A percentile compares a stretch with the other conserved stretches of the same genome.
phyloP scores from a whole-genome alignment of 176 grass and related monocot genomes.

The Chrysopogon serrulatus region DNA sequence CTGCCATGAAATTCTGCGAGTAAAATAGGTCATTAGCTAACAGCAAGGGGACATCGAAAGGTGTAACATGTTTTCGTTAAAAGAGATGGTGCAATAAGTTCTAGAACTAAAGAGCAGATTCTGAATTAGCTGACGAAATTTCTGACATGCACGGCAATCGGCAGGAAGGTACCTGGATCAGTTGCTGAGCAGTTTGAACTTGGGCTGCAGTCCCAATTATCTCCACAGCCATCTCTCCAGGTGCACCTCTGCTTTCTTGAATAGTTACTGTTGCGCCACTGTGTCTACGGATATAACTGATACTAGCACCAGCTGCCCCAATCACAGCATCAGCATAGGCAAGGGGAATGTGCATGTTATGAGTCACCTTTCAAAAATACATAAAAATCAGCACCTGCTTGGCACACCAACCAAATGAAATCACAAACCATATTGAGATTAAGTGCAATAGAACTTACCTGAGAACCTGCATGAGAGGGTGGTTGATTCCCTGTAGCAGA shows the following conservation, averaged over 20 bases:
- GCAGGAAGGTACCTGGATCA: constrained; percentile 62
- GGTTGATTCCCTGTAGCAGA: constrained; percentile 56
- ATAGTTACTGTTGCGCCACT: constrained; percentile 93
- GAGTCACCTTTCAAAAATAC: constrained; percentile 48
- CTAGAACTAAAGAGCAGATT: neutral
- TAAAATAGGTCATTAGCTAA: neutral
- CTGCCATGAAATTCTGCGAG: constrained; percentile 96
- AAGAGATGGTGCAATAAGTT: neutral
- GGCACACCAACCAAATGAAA: neutral
- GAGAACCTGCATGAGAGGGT: constrained; percentile 34
- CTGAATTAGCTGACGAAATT: neutral
- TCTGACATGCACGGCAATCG: neutral
- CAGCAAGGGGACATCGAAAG: neutral
- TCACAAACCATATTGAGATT: neutral
- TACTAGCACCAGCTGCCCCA: constrained; percentile 77
- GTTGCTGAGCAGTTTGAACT: constrained; percentile 92
- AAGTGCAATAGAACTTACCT: constrained; percentile 42
- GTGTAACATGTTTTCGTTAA: neutral
- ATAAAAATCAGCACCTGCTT: constrained; percentile 1
- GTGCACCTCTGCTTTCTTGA: constrained; percentile 80
- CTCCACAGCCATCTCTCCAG: constrained; percentile 93
- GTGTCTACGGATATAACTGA: constrained; percentile 91
- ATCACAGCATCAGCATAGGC: constrained; percentile 92
- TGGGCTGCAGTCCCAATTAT: constrained; percentile 80
- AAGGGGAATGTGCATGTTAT: constrained; percentile 90